These are phyloP conservation scores for Podila verticillata DNA, from an alignment of 192 early-diverging fungal species.

Conservation along the genomic window DNA sequence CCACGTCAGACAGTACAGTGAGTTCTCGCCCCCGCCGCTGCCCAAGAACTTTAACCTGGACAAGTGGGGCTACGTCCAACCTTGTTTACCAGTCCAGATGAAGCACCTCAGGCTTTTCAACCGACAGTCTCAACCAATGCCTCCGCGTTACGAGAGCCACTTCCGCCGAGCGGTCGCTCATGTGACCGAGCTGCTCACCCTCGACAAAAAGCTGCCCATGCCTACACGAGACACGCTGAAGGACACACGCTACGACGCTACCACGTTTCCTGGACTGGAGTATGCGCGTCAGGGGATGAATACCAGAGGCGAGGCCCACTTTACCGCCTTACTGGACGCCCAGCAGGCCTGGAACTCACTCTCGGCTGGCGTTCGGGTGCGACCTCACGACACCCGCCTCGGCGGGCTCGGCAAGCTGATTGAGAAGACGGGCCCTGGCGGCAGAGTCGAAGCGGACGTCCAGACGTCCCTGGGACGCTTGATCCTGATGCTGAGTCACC, in stretches of 20 bases:
- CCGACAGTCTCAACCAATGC: slow-evolving; percentile 11
- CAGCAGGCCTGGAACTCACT: slow-evolving; percentile 9
- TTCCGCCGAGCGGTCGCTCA: slow-evolving; percentile 20
- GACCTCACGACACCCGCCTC: slow-evolving; percentile 32
- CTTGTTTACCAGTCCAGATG: slow-evolving; percentile 29
- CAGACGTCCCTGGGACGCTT: slow-evolving; percentile 24
- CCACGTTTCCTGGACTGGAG: slow-evolving; percentile 35
- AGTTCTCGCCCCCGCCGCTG: slow-evolving; percentile 13
- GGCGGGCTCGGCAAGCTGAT: slow-evolving; percentile 41
- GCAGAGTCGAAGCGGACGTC: background rate
- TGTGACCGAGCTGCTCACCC: slow-evolving; percentile 13
- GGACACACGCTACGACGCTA: slow-evolving; percentile 15
- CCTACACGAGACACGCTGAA: slow-evolving; percentile 10
- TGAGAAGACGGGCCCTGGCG: background rate
- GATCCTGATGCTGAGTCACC: slow-evolving; percentile 46
- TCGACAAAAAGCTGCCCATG: slow-evolving; percentile 27
- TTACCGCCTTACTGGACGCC: slow-evolving; percentile 13
- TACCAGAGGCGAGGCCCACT: slow-evolving; percentile 17
- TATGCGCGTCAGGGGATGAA: slow-evolving; percentile 22
- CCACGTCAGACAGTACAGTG: slow-evolving; percentile 1
- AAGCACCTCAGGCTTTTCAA: slow-evolving; percentile 35
- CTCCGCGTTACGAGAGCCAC: background rate
- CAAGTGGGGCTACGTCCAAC: slow-evolving; percentile 14
- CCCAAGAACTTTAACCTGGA: background rate
- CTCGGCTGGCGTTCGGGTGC: background rate